A percentile compares a stretch with the other conserved stretches of the same genome.
phyloP scores from a whole-genome alignment of 305 asterid genomes.

The Euphrasia arctica region DNA sequence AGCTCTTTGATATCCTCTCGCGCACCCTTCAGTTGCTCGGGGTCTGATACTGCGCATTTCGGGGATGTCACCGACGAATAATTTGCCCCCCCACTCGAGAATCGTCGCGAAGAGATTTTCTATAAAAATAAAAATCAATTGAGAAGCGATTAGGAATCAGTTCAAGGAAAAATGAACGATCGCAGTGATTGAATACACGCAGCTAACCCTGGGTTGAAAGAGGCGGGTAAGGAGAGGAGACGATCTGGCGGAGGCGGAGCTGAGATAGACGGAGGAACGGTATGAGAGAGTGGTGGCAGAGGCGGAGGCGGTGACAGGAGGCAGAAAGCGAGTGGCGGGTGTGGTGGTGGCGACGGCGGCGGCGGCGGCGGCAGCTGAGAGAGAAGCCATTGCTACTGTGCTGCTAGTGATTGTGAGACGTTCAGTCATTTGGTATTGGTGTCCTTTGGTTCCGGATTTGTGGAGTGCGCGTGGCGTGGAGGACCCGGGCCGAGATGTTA shows the following conservation, averaged over 20 bases:
- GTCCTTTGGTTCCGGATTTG: constrained; percentile 29
- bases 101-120: constrained; percentile 39
- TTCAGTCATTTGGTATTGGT: constrained; percentile 23
- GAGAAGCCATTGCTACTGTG: constrained; percentile 42
- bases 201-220: constrained; percentile 53
- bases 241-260: constrained; percentile 53
- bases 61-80: constrained; percentile 57
- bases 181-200: background rate
- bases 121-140: background rate
- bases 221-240: constrained; percentile 45
- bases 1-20: constrained; percentile 81
- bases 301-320: constrained; percentile 32
- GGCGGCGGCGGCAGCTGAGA: constrained; percentile 25
- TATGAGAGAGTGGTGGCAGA: constrained; percentile 34
- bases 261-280: constrained; percentile 39
- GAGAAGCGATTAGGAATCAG: background rate
- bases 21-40: constrained; percentile 82
- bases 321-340: constrained; percentile 48
- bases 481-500: background rate
- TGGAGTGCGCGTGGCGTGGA: constrained; percentile 40
- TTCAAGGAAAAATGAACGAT: background rate
- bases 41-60: constrained; percentile 68
- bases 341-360: constrained; percentile 35
- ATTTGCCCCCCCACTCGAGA: constrained; percentile 44
- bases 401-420: constrained; percentile 21